Percentiles rank a stretch among this genome's conserved stretches.
These are phyloP conservation scores for Blastobotrys capitulatus DNA, from an alignment of 1,139 yeast genomes.

Conservation along the genomic window DNA sequence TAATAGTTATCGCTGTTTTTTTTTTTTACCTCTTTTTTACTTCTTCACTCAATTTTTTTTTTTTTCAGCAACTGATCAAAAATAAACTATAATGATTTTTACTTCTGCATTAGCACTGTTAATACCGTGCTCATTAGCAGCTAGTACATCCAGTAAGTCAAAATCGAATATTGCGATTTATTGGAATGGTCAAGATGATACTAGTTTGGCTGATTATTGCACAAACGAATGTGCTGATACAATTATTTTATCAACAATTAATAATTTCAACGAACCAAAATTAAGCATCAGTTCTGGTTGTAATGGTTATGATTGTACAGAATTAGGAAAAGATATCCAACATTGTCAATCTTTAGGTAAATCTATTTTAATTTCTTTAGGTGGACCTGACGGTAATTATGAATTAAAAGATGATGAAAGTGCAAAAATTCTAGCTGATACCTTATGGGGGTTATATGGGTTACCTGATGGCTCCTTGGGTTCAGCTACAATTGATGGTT, in stretches of 20 bases:
- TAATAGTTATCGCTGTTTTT: too few relatives aligned
- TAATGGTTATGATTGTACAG: background rate
- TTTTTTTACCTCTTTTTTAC: too few relatives aligned
- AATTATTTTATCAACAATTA: background rate
- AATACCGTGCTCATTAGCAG: background rate
- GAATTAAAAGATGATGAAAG: constrained; percentile 40
- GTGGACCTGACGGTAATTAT: constrained; percentile 16
- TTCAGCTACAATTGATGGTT: constrained; percentile 57
- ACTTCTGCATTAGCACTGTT: background rate
- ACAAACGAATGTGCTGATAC: background rate
- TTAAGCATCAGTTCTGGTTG: background rate
- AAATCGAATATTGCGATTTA: background rate
- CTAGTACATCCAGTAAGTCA: background rate
- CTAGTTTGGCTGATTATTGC: background rate
- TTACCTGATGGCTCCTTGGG: constrained; percentile 83
- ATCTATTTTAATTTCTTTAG: constrained; percentile 41
- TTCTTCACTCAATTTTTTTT: too few relatives aligned
- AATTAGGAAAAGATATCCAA: constrained; percentile 35
- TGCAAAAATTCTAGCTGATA: constrained; percentile 64
- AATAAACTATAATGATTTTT: too few relatives aligned
- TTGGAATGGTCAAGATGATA: background rate
- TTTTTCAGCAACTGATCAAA: too few relatives aligned
- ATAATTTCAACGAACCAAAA: background rate
- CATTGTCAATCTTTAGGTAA: constrained; percentile 72
- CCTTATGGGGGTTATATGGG: constrained; percentile 82